phyloP scores from a whole-genome alignment of 2,329 filamentous ascomycete genomes.

The Ascosphaera apis region DNA sequence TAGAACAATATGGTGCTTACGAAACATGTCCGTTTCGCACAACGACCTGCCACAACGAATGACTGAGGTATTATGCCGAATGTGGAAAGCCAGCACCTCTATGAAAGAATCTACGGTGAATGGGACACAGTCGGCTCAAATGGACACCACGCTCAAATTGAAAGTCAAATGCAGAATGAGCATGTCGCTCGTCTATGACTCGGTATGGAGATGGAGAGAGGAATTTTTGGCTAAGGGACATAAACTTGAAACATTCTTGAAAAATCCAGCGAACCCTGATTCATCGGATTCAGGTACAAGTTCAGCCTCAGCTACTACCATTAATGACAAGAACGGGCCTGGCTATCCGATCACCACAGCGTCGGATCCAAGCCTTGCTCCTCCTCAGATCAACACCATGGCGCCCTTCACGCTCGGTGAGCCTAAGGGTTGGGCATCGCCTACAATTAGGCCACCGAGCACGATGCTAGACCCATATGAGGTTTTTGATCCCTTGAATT shows the following conservation, averaged over 20 bases:
- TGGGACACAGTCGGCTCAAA: slow-evolving; percentile 9
- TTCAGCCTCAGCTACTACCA: neutral
- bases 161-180: slow-evolving; percentile 44
- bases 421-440: slow-evolving; percentile 9
- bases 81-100: slow-evolving; percentile 29
- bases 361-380: slow-evolving; percentile 22
- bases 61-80: slow-evolving; percentile 40
- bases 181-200: slow-evolving; percentile 43
- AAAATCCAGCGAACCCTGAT: slow-evolving; percentile 70
- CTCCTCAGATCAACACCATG: slow-evolving; percentile 8
- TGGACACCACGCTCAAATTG: slow-evolving; percentile 30
- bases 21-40: slow-evolving; percentile 34
- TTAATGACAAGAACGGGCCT: neutral
- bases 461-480: slow-evolving; percentile 43
- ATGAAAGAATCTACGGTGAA: no score
- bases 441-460: slow-evolving; percentile 11
- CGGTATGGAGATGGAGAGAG: slow-evolving; percentile 43
- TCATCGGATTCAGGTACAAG: slow-evolving; percentile 17
- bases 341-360: neutral
- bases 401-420: slow-evolving; percentile 11
- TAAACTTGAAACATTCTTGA: slow-evolving; percentile 51
- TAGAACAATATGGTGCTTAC: slow-evolving; percentile 33
- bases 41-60: slow-evolving; percentile 42
- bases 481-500: slow-evolving; percentile 79
- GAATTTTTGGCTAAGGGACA: slow-evolving; percentile 45